phyloP scores from a whole-genome alignment of 345 rosid genomes.

The Noccaea caerulescens region DNA sequence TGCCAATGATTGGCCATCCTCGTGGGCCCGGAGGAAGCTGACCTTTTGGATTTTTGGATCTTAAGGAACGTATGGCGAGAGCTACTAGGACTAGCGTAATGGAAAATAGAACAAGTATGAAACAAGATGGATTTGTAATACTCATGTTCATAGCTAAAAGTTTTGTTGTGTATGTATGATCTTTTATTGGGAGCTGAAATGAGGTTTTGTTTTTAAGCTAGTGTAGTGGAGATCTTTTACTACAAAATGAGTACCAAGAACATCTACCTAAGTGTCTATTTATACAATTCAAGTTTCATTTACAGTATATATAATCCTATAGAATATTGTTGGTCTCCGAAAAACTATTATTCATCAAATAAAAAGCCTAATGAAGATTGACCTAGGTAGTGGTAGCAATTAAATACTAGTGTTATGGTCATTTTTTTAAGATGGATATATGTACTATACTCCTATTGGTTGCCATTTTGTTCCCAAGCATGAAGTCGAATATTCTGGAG shows the following conservation, averaged over 20 bases:
- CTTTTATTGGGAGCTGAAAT: background rate
- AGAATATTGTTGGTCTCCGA: background rate
- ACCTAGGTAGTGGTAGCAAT: background rate
- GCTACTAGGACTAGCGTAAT: background rate
- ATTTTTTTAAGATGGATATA: no score
- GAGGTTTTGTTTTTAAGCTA: background rate
- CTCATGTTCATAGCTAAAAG: background rate
- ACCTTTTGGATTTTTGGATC: constrained; percentile 23
- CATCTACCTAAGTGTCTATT: background rate
- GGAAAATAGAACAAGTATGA: constrained; percentile 17
- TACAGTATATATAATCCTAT: background rate
- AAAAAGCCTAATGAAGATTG: background rate
- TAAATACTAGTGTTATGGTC: no score
- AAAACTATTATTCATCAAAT: background rate
- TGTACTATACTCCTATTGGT: no score
- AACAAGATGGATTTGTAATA: background rate
- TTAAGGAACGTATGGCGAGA: background rate
- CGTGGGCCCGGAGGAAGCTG: constrained; percentile 28
- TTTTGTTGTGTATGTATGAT: background rate
- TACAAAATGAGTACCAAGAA: constrained; percentile 4
- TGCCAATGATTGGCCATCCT: constrained; percentile 33
- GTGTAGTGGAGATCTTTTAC: background rate
- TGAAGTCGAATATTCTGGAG: no score
- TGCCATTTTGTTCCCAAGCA: no score
- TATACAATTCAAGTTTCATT: background rate